Evolutionary conservation across 371 early-diverging fungal species (phyloP), one percentile per base, ranked within the genome.

Genomic region (Mucor indicus): DNA sequence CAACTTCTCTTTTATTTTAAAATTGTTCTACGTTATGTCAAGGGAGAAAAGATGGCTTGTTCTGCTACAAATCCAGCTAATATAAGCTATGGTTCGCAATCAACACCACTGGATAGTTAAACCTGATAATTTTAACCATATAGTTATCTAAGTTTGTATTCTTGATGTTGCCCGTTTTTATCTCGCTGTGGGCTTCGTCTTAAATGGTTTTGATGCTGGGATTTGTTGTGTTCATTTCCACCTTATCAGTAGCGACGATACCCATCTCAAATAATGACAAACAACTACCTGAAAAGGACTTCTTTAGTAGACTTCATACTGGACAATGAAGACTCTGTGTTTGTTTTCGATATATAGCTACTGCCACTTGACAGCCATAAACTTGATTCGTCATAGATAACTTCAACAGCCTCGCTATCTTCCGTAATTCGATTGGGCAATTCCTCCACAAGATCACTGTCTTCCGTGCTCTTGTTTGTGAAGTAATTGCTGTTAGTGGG

Each of bases 241-340:
- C 31, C 44, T 33, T 44, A 44, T 44, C 44, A 44, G 33, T 42
- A n/a, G 29, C 19, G 30, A 42, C 19, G 30, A 23, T 39, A 33
- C 44, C 31, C 44, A 32, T 44, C 44, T 44, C 31, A 44, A 31
- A 44, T 44, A 44, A 20, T 44, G 44, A 44, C 44, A 44, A 33
- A 44, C 33, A 33, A 17, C 47, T n/a, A n/a, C n/a, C n/a, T n/a
- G n/a, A n/a, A 46, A 46, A 46, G 12, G 27, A 46, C 15, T 12
- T 46, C 37, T 36, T 38, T 46, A 25, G 38, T 46, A 17, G 24
- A 46, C 36, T 50, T 50, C 38, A 41, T 50, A 35, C 50, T 39
- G 38, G 49, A 19, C 39, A 37, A 29, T 37, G 38, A 37, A 16
- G 39, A 16, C 21, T 38, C 38, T 30, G 38, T 29, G 27, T 41